Base-by-base conservation (phyloP, 1,139 yeast species). In the Lodderomyces oxycetoniae region DNA sequence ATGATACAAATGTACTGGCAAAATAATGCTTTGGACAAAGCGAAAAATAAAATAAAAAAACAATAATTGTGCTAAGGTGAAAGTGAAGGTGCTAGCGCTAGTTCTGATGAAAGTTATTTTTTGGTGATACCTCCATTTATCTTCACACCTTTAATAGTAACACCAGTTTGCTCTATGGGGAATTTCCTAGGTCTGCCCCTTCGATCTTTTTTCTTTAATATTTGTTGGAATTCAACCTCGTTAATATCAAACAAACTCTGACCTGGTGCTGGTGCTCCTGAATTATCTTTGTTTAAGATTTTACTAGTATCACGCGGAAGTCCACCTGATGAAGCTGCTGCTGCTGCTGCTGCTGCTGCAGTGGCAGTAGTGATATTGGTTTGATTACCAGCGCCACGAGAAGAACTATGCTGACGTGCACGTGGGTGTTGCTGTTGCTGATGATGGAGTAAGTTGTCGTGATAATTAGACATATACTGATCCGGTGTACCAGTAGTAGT, bases 121-220 rank as follows among this genome's bases (percentile, higher is more conserved):
- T 41, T 43, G 8, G 37, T 30, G 14, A 39, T 44, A 22, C 57
- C 53, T 5, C 74, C 74, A 39, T 62, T 65, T 3, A 68, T 68
- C 38, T 71, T 53, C 12, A 67, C 61, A 1, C 74, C 74, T 44
- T 62, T 65, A 31, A 68, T 69, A 9, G 73, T 67, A 4, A 67
- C 51, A 3, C 74, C 74, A n/a, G 72, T 65, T 41, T 67, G 67
- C 39, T 67, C 75, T 9, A 67, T 53, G 1, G 76, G 73, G 40
- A 69, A 68, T 45, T 72, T 72, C 42, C 77, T 55, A 4, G 78
- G 78, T 44, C 78, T 55, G 10, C 78, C 78, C 36, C 74, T 49
- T 39, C 57, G 59, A 41, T 68, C 74, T 40, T 68, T 68, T 49
- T 58, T 66, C 38, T 57, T 55, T 26, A 68, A 49, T 31, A 68